phyloP scores from a whole-genome alignment of 116 monocot species.

The Trichopus zeylanicus region DNA sequence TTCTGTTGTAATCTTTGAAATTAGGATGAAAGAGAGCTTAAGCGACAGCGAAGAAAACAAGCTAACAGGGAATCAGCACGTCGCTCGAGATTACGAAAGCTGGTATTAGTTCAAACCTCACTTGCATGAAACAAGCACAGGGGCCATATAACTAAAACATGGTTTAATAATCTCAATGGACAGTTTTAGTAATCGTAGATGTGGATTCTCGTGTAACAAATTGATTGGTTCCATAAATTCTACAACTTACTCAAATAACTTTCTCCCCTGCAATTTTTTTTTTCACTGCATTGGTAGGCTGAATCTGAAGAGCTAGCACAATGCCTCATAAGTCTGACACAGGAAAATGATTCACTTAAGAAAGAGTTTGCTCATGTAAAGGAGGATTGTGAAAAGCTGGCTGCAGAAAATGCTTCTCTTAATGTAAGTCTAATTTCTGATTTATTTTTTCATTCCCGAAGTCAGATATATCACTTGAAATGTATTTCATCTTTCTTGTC shows the following conservation, averaged over 20 bases:
- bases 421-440: neutral
- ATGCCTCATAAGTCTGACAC: conserved; percentile 1
- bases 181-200: too few relatives aligned
- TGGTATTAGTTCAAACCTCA: neutral
- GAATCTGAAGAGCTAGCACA: conserved; percentile 14
- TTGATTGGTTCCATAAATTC: too few relatives aligned
- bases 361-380: conserved; percentile 8
- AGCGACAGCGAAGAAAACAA: conserved; percentile 13
- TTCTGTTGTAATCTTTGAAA: neutral
- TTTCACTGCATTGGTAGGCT: conserved; percentile 3
- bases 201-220: too few relatives aligned
- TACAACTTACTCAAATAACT: too few relatives aligned
- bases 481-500: too few relatives aligned
- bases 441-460: too few relatives aligned
- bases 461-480: too few relatives aligned
- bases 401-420: neutral
- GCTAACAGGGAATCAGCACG: conserved; percentile 16
- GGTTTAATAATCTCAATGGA: too few relatives aligned
- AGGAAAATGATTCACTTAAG: conserved; percentile 14
- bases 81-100: neutral
- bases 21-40: conserved; percentile 18
- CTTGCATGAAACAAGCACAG: too few relatives aligned
- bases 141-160: neutral
- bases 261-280: too few relatives aligned
- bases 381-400: conserved; percentile 9